Conservation (phyloP, 352 stramenopile genomes). For the Thraustochytrium striatum region DNA sequence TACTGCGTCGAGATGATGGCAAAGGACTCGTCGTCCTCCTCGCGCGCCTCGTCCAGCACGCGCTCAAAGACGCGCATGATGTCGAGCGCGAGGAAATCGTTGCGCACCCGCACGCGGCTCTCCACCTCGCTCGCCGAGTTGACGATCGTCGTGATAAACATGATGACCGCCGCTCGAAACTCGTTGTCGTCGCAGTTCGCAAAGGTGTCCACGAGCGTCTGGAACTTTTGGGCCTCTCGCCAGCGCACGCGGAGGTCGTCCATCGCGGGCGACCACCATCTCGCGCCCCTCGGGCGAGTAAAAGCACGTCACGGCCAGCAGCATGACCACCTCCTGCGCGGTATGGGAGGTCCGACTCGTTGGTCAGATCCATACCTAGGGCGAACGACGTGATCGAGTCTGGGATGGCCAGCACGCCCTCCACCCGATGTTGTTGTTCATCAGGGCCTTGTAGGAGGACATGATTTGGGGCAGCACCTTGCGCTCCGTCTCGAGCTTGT, state of each 20-base stretch:
- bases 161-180: slow-evolving; percentile 25
- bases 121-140: slow-evolving; percentile 36
- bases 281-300: slow-evolving; percentile 43
- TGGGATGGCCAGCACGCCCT: slow-evolving; percentile 38
- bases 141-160: slow-evolving; percentile 44
- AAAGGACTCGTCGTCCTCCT: slow-evolving; percentile 44
- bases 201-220: slow-evolving; percentile 48
- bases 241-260: slow-evolving; percentile 33
- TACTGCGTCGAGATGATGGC: slow-evolving; percentile 36
- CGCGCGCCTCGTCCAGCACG: slow-evolving; percentile 43
- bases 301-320: slow-evolving; percentile 47
- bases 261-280: slow-evolving; percentile 35
- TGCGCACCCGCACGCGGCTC: slow-evolving; percentile 33
- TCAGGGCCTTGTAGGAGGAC: slow-evolving; percentile 43
- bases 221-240: slow-evolving; percentile 36
- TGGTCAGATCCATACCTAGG: slow-evolving; percentile 39
- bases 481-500: slow-evolving; percentile 26
- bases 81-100: slow-evolving; percentile 45
- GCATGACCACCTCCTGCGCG: slow-evolving; percentile 44
- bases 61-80: slow-evolving; percentile 49
- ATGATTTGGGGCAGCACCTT: slow-evolving; percentile 39
- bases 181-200: slow-evolving; percentile 34
- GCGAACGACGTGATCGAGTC: slow-evolving; percentile 47
- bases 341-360: slow-evolving; percentile 25
- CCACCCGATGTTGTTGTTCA: slow-evolving; percentile 49